Evolutionary conservation across 768 basidiomycete genomes (phyloP), one percentile per base, ranked within the genome.

Genomic region (Cantharellus cinnabarinus): DNA sequence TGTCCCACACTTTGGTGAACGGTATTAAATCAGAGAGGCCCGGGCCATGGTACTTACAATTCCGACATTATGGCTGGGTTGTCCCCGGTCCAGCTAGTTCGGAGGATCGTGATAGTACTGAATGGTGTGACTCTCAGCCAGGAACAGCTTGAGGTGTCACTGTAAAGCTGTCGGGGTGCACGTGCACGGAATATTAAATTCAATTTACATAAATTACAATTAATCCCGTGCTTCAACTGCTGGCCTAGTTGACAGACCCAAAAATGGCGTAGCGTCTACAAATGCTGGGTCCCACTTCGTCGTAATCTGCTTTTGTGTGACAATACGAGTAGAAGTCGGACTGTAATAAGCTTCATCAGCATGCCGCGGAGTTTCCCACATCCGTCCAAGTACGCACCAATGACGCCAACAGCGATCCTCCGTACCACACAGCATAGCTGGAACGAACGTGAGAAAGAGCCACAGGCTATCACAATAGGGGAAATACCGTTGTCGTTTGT

Each of bases 341-440:
- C 86, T 93, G 66, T 4, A 59, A 54, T 35, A 41, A 38, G 2
- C 20, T 5, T 74, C 81, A 71, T 14, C 52, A 14, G 52, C 10
- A 10, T 14, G 10, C 14, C 52, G 52, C 59, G 1, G 20, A 29
- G 20, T 29, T 29, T 29, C 20, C 20, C 20, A 29, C 20, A 29
- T 29, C 20, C 20, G 20, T 29, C 20, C 20, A 29, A 29, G 20
- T 29, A 29, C 20, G 40, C 63, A 93, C 89, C 65, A 94, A 76
- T 57, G 89, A 91, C 3, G 93, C 95, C 62, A 98, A 77, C 41
- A 98, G 76, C 4, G 88, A 91, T 37, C 95, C 95, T 66, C 95
- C 95, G 66, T 87, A 98, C 95, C 95, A 99, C 39, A 98, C 95
- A 20, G 95, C 95, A 62, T 89, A 85, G 62, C 84, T 85, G 58